Base-by-base conservation (phyloP, 2,329 filamentous ascomycete species). In the Ceratocystis diversiconidia region DNA sequence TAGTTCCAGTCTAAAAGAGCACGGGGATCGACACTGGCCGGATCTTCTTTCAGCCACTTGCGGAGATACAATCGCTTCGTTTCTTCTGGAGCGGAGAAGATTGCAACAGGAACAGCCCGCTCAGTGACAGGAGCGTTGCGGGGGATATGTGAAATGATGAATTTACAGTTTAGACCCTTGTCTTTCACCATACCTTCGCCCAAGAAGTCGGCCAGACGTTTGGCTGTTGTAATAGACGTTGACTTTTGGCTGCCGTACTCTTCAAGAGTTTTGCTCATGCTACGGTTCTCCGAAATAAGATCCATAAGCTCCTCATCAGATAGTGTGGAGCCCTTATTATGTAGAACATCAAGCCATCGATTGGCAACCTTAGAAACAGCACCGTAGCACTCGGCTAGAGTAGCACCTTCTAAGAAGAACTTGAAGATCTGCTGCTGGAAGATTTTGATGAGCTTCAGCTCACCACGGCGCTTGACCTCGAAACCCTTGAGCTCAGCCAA, bases 401-500 rank as follows among this genome's bases (percentile, higher is more conserved):
- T 95, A 3, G 84, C 82, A 5, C 94, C 94, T 72, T 99, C 92
- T 5, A 99, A 79, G 77, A 99, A 99, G 76, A 99, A 97, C 73
- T 96, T 96, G 86, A 99, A 99, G 70, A 99, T 96, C 72, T 99
- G 94, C 68, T 94, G 90, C 75, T 99, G 94, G 75, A 99, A 99
- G 73, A 97, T 99, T 77, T 99, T 99, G 82, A 99, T 99, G 70
- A 99, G 86, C 78, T 99, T 99, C 70, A 99, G 79, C 77, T 99
- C 94, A 79, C 94, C 94, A 83, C 94, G 84, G 73, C 94, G 87
- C 79, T 99, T 99, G 70, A 99, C 86, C 72, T 99, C 94, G 72
- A 99, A 99, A 5, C 94, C 94, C 73, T 99, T 99, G 72, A 99
- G 75, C 73, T 99, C 94, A 15, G 94, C 94, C 63, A 99, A 80